phyloP scores from a whole-genome alignment of 306 rosid genomes.

The Alnus glutinosa region DNA sequence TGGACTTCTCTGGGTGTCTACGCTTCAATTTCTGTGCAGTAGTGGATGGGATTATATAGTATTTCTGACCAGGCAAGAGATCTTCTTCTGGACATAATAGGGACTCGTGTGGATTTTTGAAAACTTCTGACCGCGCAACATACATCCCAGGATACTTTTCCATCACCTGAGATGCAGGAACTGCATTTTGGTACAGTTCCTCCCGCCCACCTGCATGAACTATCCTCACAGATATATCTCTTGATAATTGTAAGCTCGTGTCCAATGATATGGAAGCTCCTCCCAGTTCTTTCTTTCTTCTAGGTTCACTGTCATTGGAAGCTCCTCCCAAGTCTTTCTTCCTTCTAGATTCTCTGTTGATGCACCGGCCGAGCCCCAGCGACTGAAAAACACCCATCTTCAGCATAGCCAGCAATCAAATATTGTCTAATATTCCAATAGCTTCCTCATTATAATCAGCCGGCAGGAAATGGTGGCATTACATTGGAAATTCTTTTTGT shows the following conservation, averaged over 20 bases:
- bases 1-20: constrained; percentile 28
- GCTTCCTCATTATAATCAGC: constrained; percentile 34
- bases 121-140: constrained; percentile 63
- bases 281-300: constrained; percentile 27
- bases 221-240: constrained; percentile 53
- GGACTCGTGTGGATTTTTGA: constrained; percentile 58
- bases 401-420: constrained; percentile 46
- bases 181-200: constrained; percentile 48
- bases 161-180: constrained; percentile 58
- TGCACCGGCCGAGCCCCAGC: constrained; percentile 38
- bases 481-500: constrained; percentile 6
- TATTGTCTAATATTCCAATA: constrained; percentile 14
- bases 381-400: constrained; percentile 35
- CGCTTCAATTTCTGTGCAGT: constrained; percentile 55
- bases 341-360: constrained; percentile 8
- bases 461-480: constrained; percentile 21
- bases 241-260: constrained; percentile 29
- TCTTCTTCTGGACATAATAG: constrained; percentile 48
- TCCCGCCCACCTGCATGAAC: constrained; percentile 61
- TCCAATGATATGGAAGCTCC: constrained; percentile 24
- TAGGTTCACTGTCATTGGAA: constrained; percentile 7
- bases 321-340: constrained; percentile 8
- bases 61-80: constrained; percentile 67
- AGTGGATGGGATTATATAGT: constrained; percentile 44
- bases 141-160: constrained; percentile 66